Base-by-base conservation (phyloP, 2,329 filamentous ascomycete genomes). In the Aspergillus floridensis region DNA sequence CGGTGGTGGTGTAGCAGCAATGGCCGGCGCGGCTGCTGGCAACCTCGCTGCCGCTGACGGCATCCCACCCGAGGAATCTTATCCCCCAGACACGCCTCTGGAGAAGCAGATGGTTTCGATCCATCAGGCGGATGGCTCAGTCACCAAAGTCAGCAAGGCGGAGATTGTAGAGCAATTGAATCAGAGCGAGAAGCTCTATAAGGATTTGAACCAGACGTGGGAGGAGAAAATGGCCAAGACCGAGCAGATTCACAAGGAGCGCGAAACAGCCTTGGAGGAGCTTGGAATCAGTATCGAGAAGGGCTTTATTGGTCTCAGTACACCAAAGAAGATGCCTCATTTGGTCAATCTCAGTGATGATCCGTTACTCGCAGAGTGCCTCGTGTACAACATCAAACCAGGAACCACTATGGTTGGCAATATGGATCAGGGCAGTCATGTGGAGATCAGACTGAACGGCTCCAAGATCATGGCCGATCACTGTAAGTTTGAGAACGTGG, bases 301-400 rank as follows among this genome's bases (percentile, higher is more conserved):
- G 76, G 95, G 95, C 6, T 97, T 97, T 71, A 88, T 99, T 62
- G 95, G 95, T 14, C 81, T 99, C 62, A 93, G 92, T 61, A 98
- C 93, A 21, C 95, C 95, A 0, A 99, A 99, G 80, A 97, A 97
- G 78, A 99, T 98, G 91, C 95, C 95, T 8, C 95, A 99, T 86
- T 79, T 99, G 77, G 95, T 99, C 77, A 99, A 99, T 74, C 79
- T 99, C 66, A 97, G 93, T n/a, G 91, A 95, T 72, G 91, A 95
- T 71, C 95, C 95, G 8, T 82, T 99, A 32, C 83, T 99, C 49
- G 93, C 93, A 5, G 95, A 99, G 78, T 99, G 95, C 77, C 81
- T 99, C 59, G 92, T 99, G 44, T 99, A 99, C 79, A 99, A 99
- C 70, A 85, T 99, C 66, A 99, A 99, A 76, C 93, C 95, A 6